phyloP scores from a whole-genome alignment of 345 rosid genomes.

The Linum usitatissimum region DNA sequence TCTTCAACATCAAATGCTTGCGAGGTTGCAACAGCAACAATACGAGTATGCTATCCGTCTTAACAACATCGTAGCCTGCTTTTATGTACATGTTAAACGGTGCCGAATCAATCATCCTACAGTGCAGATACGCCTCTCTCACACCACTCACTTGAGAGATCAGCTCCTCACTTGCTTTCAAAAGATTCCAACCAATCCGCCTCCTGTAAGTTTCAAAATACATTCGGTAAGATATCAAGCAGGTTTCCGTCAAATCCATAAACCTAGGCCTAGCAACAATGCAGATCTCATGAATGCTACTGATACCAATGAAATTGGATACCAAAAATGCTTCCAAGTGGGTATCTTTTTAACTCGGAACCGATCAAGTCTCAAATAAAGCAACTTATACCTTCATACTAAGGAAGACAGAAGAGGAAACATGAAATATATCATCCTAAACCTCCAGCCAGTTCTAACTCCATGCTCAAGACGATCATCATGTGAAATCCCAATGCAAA shows the following conservation, averaged over 20 bases:
- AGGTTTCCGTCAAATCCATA: background rate
- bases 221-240: conserved; percentile 4
- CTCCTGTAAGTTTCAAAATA: conserved; percentile 39
- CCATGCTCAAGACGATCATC: no score
- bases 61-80: conserved; percentile 66
- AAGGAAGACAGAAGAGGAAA: no score
- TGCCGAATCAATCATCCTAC: conserved; percentile 81
- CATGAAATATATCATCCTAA: no score
- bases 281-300: background rate
- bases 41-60: conserved; percentile 58
- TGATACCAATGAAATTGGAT: no score
- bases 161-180: conserved; percentile 81
- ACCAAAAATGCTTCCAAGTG: no score
- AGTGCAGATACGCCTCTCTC: conserved; percentile 72
- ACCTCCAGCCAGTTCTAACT: no score
- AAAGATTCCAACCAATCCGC: conserved; percentile 89
- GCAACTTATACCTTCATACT: no score
- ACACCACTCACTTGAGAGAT: conserved; percentile 48
- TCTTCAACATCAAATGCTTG: conserved; percentile 90
- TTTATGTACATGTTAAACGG: conserved; percentile 76
- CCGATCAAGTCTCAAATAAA: no score
- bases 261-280: background rate
- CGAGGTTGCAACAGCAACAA: conserved; percentile 75
- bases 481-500: no score
- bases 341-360: no score